Percentiles rank a stretch among this genome's conserved stretches.
Evolutionary conservation across 306 rosid genomes (phyloP).

Genomic region (Betula pendula): DNA sequence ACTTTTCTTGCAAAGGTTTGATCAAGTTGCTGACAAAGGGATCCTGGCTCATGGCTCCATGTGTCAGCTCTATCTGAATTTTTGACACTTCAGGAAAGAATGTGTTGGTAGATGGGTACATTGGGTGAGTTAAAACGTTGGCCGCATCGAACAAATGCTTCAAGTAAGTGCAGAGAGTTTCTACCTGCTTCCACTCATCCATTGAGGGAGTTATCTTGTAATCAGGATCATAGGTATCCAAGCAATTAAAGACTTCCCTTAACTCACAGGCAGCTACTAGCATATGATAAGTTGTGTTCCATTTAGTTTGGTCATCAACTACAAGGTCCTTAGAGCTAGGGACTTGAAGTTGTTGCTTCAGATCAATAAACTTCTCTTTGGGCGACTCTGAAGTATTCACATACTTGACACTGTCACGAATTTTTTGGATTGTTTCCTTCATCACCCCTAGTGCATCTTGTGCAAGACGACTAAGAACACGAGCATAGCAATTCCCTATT

Average conservation of each 20-base stretch:
- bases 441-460: slow-evolving; percentile 48
- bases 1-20: slow-evolving; percentile 64
- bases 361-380: slow-evolving; percentile 65
- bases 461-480: slow-evolving; percentile 74
- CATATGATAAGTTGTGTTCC: slow-evolving; percentile 91
- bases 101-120: slow-evolving; percentile 67
- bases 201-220: slow-evolving; percentile 47
- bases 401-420: slow-evolving; percentile 80
- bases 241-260: slow-evolving; percentile 80
- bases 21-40: slow-evolving; percentile 60
- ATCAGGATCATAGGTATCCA: slow-evolving; percentile 59
- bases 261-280: slow-evolving; percentile 75
- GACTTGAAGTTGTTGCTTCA: slow-evolving; percentile 78
- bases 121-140: slow-evolving; percentile 44
- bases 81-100: slow-evolving; percentile 69
- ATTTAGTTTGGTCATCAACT: slow-evolving; percentile 64
- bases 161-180: slow-evolving; percentile 64
- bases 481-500: slow-evolving; percentile 72
- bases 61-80: slow-evolving; percentile 62
- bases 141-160: slow-evolving; percentile 73
- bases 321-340: slow-evolving; percentile 58
- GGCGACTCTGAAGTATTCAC: slow-evolving; percentile 65
- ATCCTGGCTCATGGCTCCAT: slow-evolving; percentile 65
- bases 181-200: slow-evolving; percentile 80
- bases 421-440: slow-evolving; percentile 53